Base-by-base conservation (phyloP, 495 filamentous ascomycete species). In the Xylaria sp. region DNA sequence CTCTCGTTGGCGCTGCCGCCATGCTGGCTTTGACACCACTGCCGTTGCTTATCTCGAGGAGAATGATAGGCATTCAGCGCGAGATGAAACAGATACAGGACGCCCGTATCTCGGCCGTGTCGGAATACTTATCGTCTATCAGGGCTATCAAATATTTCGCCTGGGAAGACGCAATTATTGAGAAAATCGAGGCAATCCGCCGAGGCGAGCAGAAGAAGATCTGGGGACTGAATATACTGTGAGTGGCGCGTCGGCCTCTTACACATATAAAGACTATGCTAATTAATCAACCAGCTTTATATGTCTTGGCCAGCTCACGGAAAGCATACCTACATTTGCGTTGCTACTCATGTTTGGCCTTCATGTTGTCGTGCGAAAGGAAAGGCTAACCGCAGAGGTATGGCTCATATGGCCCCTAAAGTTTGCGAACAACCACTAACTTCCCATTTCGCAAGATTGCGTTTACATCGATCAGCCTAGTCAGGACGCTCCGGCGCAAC, bases 91-190 rank as follows among this genome's bases (percentile, higher is more conserved):
- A 76, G 64, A 82, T 84, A 48, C 85, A 85, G 29, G 85, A 87
- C 73, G 80, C 78, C n/a, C 83, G 85, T 12, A 83, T 87, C 40
- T 84, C 84, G 11, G 82, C 83, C 19, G 81, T 86, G 37, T 80
- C 82, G 11, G 85, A 87, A 63, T 86, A 85, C 68, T 73, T 87
- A 21, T 77, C 78, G 40, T 84, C 84, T 4, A 86, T 87, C 50
- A 80, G 81, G 26, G 82, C 82, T 8, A 80, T 87, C 74, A 87
- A 87, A 67, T 87, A 86, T 67, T 87, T 87, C 72, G 80, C 83
- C 9, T 87, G 84, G 85, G 84, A 87, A 59, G 80, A 83, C 12
- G 80, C 82, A 19, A 81, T 85, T 63, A 74, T 80, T 14, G 72
- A 82, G 24, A 77, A 77, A 40, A 79, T 86, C 53, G 80, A 81